These are phyloP conservation scores for Suillus hirtellus DNA, from an alignment of 768 basidiomycete genomes.

Conservation along the genomic window DNA sequence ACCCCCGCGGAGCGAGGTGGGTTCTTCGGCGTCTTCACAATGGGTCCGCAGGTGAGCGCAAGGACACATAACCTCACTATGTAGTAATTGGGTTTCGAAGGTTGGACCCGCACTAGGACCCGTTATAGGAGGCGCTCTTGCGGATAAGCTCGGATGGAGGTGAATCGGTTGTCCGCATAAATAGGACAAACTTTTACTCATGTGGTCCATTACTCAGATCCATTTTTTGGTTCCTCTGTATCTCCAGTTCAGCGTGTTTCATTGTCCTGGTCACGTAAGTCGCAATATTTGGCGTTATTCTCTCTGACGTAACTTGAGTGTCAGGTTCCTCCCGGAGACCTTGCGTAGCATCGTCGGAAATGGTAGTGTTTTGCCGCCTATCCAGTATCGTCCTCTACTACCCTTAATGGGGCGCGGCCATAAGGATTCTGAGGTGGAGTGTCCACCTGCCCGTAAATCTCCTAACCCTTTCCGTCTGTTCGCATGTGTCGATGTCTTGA, in stretches of 20 bases:
- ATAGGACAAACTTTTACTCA: not conserved
- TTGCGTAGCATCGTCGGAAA: constrained; percentile 18
- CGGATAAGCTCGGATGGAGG: constrained; percentile 67
- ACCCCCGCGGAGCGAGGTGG: constrained; percentile 66
- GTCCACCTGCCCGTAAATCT: constrained; percentile 22
- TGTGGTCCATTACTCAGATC: constrained; percentile 34
- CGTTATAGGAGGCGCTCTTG: constrained; percentile 53
- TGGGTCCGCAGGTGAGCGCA: constrained; percentile 56
- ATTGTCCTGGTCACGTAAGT: constrained; percentile 47
- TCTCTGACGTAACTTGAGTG: constrained; percentile 7
- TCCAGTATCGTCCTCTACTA: constrained; percentile 14
- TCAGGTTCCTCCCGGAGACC: constrained; percentile 20
- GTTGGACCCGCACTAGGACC: constrained; percentile 56
- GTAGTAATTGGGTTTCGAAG: constrained; percentile 25
- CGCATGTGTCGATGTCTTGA: constrained; percentile 34
- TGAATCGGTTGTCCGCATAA: constrained; percentile 18
- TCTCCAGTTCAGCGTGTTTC: constrained; percentile 46
- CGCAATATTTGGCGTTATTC: constrained; percentile 19
- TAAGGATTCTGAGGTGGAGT: not conserved
- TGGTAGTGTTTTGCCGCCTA: constrained; percentile 13
- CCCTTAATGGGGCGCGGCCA: constrained; percentile 13
- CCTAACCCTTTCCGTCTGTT: constrained; percentile 35
- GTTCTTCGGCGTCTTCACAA: constrained; percentile 62
- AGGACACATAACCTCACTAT: not conserved
- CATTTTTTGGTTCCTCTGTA: constrained; percentile 64